Percentiles rank a stretch among this genome's conserved stretches.
Evolutionary conservation across 2,329 filamentous ascomycete species (phyloP).

Genomic region (Neofusicoccum cordaticola): DNA sequence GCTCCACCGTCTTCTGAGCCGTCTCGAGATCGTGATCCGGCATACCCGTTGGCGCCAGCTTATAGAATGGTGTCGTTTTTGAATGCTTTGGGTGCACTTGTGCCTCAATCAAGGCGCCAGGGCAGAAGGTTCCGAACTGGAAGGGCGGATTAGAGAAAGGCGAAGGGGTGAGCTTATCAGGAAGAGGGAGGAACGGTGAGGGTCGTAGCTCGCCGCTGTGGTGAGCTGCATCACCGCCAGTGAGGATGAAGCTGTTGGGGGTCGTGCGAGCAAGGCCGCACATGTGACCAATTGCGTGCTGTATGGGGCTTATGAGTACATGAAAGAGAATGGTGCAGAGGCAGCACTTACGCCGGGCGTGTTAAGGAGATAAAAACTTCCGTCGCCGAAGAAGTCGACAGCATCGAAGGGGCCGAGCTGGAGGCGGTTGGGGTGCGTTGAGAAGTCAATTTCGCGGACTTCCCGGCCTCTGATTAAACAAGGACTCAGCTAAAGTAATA

Average conservation of each 20-base stretch:
- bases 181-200: conserved; percentile 4
- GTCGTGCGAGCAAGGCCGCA: conserved; percentile 47
- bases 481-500: too few relatives aligned
- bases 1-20: conserved; percentile 23
- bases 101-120: background rate
- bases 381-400: conserved; percentile 56
- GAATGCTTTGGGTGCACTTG: background rate
- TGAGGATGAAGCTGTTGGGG: conserved; percentile 17
- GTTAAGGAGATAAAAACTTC: conserved; percentile 55
- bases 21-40: background rate
- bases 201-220: conserved; percentile 3
- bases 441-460: conserved; percentile 35
- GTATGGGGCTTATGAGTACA: background rate
- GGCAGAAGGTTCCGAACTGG: background rate
- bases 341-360: conserved; percentile 42
- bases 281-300: conserved; percentile 51
- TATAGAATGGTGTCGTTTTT: background rate
- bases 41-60: background rate
- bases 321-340: background rate
- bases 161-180: background rate
- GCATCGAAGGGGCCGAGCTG: conserved; percentile 47
- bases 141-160: background rate
- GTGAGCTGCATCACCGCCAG: background rate
- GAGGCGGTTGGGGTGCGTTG: conserved; percentile 15
- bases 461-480: conserved; percentile 19